Evolutionary conservation across 2,329 filamentous ascomycete genomes (phyloP).

Genomic region (Chaetomium olivaceum): DNA sequence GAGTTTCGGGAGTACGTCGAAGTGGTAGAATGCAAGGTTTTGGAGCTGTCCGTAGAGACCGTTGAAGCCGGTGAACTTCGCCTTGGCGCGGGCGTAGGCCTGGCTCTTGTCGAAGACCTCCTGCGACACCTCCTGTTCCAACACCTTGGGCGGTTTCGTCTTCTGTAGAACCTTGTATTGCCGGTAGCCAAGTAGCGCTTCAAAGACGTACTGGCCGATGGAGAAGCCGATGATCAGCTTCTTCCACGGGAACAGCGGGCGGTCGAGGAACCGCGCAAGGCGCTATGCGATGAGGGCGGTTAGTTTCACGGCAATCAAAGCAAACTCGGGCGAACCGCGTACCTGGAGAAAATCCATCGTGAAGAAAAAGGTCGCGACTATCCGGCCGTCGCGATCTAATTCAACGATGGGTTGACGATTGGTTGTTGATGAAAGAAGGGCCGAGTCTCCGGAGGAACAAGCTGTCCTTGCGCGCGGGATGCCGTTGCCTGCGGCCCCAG

Average conservation of each 20-base stretch:
- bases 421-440: constrained; percentile 20
- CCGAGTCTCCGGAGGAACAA: constrained; percentile 23
- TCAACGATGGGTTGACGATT: constrained; percentile 20
- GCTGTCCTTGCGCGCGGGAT: constrained; percentile 29
- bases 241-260: constrained; percentile 96
- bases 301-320: constrained; percentile 30
- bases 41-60: constrained; percentile 84
- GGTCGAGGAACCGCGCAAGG: constrained; percentile 84
- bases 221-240: constrained; percentile 93
- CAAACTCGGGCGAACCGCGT: constrained; percentile 20
- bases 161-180: constrained; percentile 86
- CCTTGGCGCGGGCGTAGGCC: constrained; percentile 94
- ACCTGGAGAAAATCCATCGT: constrained; percentile 52
- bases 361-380: constrained; percentile 28
- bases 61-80: constrained; percentile 80
- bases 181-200: constrained; percentile 83
- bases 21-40: constrained; percentile 86
- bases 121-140: constrained; percentile 83
- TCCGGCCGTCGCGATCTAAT: constrained; percentile 20
- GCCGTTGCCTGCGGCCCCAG: background rate
- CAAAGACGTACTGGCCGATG: constrained; percentile 84
- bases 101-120: constrained; percentile 94
- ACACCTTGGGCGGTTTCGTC: constrained; percentile 78
- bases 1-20: constrained; percentile 84
- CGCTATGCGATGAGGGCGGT: constrained; percentile 46